Base-by-base conservation (phyloP, 441 rosid species). In the Corymbia calophylla region DNA sequence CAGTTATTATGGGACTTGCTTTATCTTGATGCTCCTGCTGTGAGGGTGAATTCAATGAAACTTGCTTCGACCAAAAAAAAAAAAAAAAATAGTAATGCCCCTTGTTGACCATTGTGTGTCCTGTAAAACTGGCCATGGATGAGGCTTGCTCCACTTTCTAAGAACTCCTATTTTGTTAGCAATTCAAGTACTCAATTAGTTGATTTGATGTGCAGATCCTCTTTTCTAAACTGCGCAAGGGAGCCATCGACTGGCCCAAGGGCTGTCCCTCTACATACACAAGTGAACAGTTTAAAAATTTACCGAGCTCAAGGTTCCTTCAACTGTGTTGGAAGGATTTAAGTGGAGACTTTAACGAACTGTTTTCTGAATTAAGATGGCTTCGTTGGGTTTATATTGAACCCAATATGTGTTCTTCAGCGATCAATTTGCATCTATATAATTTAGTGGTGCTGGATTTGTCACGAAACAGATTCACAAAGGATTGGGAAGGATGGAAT, bases 341-440 rank as follows among this genome's bases (percentile, higher is more conserved):
- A 60, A 60, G 66, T 13, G 66, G 66, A 60, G 66, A 60, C 31
- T 60, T 60, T 1, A 60, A 27, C 0, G 4, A 13, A 27, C 0
- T 27, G 66, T 60, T 60, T 60, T 1, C 31, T 1, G 31, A 60
- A 60, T 60, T 60, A 27, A 60, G 66, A 60, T 60, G 66, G 66
- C 16, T 27, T 60, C 2, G 8, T 1, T 60, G 66, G 66, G 12
- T 12, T 0, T 1, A 5, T 8, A 0, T 29, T 60, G 31, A 60
- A 27, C 66, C 31, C 31, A 12, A 27, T 0, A 29, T 60, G 31
- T 60, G 16, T 60, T 60, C 31, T 60, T 60, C 3, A 8, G 66
- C 31, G 5, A 12, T 60, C 4, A 60, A 1, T 60, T 60, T 3
- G 3, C 66, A 60, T 27, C 66, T 60, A 12, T 2, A 11, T 60